A percentile compares a stretch with the other conserved stretches of the same genome.
Conservation (phyloP, 208 protist species). For the Strigomonas galati region DNA sequence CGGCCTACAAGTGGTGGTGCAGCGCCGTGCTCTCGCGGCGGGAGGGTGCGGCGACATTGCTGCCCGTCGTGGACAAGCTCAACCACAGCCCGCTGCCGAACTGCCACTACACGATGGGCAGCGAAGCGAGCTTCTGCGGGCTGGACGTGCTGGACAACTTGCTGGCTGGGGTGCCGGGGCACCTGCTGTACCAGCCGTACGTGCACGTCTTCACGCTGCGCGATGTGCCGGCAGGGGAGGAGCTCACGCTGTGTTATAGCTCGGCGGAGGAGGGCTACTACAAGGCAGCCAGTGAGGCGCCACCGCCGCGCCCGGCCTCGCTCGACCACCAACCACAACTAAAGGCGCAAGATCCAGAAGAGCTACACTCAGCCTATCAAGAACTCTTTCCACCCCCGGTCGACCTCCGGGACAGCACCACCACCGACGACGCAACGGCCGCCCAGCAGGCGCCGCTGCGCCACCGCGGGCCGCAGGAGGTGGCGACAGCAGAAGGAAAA, state of each 20-base stretch:
- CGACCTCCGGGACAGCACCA: neutral
- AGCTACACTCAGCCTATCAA: no score
- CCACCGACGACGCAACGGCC: neutral
- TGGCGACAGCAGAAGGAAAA: conserved; percentile 46
- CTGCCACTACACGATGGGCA: conserved; percentile 81
- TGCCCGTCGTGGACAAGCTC: conserved; percentile 82
- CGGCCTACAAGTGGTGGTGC: conserved; percentile 71
- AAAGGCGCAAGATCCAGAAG: neutral
- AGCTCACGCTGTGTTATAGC: conserved; percentile 74
- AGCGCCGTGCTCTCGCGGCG: conserved; percentile 75
- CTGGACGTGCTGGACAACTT: conserved; percentile 83
- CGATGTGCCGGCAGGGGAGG: conserved; percentile 62
- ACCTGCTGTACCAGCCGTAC: conserved; percentile 71
- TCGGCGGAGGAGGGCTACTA: conserved; percentile 39
- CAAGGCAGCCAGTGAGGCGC: conserved; percentile 9
- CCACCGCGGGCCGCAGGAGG: conserved; percentile 30
- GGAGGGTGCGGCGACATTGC: conserved; percentile 46
- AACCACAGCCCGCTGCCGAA: conserved; percentile 80
- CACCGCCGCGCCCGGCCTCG: conserved; percentile 10
- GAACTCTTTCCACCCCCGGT: neutral
- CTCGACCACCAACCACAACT: conserved; percentile 14
- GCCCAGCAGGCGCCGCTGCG: conserved; percentile 13
- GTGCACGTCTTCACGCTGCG: conserved; percentile 71
- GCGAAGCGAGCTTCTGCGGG: conserved; percentile 52
- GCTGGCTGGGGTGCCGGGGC: conserved; percentile 69